Percentiles rank a stretch among this genome's conserved stretches.
Conservation (phyloP, 345 rosid genomes). For the Litchi chinensis region DNA sequence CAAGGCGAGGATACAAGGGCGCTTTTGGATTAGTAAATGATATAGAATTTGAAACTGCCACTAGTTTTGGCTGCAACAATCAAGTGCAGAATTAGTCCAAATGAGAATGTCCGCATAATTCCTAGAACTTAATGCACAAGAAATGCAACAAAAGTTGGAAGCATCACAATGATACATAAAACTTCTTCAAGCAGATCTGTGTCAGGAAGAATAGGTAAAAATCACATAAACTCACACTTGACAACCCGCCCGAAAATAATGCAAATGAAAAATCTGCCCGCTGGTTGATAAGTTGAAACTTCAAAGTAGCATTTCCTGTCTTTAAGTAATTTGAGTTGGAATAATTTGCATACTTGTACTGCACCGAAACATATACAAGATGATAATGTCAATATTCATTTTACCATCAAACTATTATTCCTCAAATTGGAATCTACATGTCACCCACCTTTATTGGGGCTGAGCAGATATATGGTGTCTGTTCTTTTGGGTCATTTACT, state of each 20-base stretch:
- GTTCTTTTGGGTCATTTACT: slow-evolving; percentile 43
- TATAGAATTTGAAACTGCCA: slow-evolving; percentile 65
- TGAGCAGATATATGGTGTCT: slow-evolving; percentile 69
- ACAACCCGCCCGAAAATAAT: slow-evolving; percentile 64
- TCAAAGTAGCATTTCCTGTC: slow-evolving; percentile 61
- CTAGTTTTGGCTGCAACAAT: slow-evolving; percentile 71
- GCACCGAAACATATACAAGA: slow-evolving; percentile 24
- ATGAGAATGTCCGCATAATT: slow-evolving; percentile 4
- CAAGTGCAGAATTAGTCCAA: slow-evolving; percentile 26
- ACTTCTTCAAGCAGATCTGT: not conserved
- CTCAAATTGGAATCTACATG: slow-evolving; percentile 1
- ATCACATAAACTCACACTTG: slow-evolving; percentile 45
- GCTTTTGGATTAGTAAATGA: slow-evolving; percentile 79
- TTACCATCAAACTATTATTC: not conserved
- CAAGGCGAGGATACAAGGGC: slow-evolving; percentile 89
- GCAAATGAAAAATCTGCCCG: slow-evolving; percentile 91
- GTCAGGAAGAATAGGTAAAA: not conserved
- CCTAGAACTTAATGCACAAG: not conserved
- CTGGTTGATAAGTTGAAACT: slow-evolving; percentile 84
- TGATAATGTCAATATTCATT: not conserved
- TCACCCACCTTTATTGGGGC: slow-evolving; percentile 81
- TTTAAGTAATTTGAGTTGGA: slow-evolving; percentile 45
- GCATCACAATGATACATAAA: not conserved
- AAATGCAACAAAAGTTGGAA: not conserved
- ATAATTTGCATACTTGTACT: slow-evolving; percentile 71